Conservation (phyloP, 345 rosid species). For the Brassica cretica region DNA sequence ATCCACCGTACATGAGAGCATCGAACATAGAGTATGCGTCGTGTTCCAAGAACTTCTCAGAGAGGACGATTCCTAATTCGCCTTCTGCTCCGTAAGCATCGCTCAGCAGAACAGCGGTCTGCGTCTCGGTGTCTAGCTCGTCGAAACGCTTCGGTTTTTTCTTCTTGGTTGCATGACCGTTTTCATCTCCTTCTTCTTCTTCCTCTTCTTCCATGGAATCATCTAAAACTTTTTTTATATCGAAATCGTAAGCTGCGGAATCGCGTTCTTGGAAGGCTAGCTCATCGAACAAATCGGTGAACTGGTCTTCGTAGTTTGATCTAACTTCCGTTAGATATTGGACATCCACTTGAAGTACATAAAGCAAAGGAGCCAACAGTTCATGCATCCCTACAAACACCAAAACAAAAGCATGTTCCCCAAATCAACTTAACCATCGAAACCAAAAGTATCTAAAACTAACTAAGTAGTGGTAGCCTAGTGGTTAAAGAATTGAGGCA, state of each 20-base stretch:
- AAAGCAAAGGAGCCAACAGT: constrained; percentile 89
- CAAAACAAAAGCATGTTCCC: not conserved
- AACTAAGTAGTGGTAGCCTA: not conserved
- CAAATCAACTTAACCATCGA: not conserved
- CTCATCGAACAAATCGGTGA: constrained; percentile 83
- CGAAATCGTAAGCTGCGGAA: constrained; percentile 61
- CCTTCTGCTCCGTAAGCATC: constrained; percentile 98
- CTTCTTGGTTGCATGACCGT: constrained; percentile 47
- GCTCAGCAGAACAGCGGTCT: constrained; percentile 57
- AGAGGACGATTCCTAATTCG: constrained; percentile 84
- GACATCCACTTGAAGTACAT: constrained; percentile 90
- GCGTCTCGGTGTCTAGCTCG: constrained; percentile 81
- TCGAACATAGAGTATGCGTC: constrained; percentile 96
- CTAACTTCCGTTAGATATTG: constrained; percentile 75
- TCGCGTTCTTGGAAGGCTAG: constrained; percentile 74
- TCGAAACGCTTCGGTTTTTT: constrained; percentile 56
- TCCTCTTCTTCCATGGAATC: constrained; percentile 71
- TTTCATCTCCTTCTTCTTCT: constrained; percentile 38
- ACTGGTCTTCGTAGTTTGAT: constrained; percentile 77
- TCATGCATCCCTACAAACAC: constrained; percentile 86
- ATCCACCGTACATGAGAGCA: constrained; percentile 79
- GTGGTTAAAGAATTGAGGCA: no score
- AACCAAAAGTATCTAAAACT: constrained; percentile 26
- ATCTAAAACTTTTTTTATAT: constrained; percentile 67
- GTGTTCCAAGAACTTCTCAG: constrained; percentile 96